Base-by-base conservation (phyloP, 345 rosid species). In the Eutrema japonicum region DNA sequence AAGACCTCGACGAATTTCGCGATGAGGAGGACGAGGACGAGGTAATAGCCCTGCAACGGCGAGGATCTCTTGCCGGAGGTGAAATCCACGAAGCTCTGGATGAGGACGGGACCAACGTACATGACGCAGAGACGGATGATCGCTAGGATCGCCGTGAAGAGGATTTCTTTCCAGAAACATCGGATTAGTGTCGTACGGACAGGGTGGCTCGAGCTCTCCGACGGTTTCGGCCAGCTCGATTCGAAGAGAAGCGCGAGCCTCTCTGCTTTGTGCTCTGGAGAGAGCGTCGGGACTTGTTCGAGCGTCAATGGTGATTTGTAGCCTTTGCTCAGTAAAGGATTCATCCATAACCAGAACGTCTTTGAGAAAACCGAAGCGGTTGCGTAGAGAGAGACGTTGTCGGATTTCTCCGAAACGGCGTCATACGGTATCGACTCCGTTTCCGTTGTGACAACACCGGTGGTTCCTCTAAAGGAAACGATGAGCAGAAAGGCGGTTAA, bases 331-430 rank as follows among this genome's bases (percentile, higher is more conserved):
- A 91, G 78, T 36, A 94, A 70, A 11, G 97, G 97, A 78, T 89
- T 94, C 89, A 94, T 88, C 98, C 97, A 94, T 32, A 94, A 35
- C 98, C 95, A 94, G 40, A 94, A 91, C 63, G 79, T 68, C 65
- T 84, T 91, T 2, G 97, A 91, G 38, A 86, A 2, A 26, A 63
- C 30, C 0, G 96, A 84, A 68, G 98, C 98, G 9, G 95, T 82
- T 69, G 97, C 95, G 42, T 84, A 91, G 32, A 77, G 82, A 57
- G 80, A 84, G 27, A 84, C 88, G 45, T 59, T 82, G 26, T 41
- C 73, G 51, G 85, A 56, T 76, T 88, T 84, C 29, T 42, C 77
- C 80, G 74, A 46, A 49, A 80, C 82, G 13, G 60, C 77, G 41
- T 86, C 89, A 61, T 61, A 32, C 45, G 72, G 58, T 54, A 65